A percentile compares a stretch with the other conserved stretches of the same genome.
Conservation (phyloP, 1,139 yeast species). For the Groenewaldozyma auringiensis region DNA sequence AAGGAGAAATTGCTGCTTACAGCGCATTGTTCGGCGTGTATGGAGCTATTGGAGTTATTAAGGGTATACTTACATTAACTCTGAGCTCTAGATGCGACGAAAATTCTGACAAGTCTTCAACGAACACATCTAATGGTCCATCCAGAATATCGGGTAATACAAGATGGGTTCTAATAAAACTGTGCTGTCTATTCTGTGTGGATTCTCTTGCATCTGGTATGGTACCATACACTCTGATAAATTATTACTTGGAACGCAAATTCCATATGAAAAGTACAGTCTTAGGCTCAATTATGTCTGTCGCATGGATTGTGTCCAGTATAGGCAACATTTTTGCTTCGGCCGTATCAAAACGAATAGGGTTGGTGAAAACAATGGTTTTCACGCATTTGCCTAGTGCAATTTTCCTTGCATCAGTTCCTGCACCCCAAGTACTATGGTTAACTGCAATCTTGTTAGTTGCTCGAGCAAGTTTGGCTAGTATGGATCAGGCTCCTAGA, state of each 20-base stretch:
- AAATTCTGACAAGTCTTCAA: not conserved
- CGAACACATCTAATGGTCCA: not conserved
- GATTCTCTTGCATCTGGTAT: conserved; percentile 80
- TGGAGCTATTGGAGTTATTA: conserved; percentile 47
- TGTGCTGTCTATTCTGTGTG: conserved; percentile 49
- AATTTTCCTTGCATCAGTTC: conserved; percentile 47
- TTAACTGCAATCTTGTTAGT: conserved; percentile 33
- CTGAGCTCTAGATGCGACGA: conserved; percentile 26
- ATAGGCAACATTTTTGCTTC: conserved; percentile 62
- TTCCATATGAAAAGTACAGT: conserved; percentile 23
- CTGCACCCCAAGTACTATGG: conserved; percentile 29
- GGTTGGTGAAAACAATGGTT: conserved; percentile 69
- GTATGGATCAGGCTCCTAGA: conserved; percentile 82
- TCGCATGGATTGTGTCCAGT: conserved; percentile 49
- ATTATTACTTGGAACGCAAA: conserved; percentile 49
- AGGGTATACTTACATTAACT: conserved; percentile 46
- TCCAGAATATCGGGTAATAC: conserved; percentile 6
- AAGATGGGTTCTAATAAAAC: conserved; percentile 20
- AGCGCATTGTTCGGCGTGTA: conserved; percentile 50
- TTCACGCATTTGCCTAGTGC: conserved; percentile 71
- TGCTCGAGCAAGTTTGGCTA: conserved; percentile 45
- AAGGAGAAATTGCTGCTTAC: conserved; percentile 38
- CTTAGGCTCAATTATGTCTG: conserved; percentile 49
- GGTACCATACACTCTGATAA: conserved; percentile 76
- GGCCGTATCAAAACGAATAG: conserved; percentile 51